These are phyloP conservation scores for Thelonectria rubi DNA, from an alignment of 2,329 filamentous ascomycete species.

Conservation along the genomic window DNA sequence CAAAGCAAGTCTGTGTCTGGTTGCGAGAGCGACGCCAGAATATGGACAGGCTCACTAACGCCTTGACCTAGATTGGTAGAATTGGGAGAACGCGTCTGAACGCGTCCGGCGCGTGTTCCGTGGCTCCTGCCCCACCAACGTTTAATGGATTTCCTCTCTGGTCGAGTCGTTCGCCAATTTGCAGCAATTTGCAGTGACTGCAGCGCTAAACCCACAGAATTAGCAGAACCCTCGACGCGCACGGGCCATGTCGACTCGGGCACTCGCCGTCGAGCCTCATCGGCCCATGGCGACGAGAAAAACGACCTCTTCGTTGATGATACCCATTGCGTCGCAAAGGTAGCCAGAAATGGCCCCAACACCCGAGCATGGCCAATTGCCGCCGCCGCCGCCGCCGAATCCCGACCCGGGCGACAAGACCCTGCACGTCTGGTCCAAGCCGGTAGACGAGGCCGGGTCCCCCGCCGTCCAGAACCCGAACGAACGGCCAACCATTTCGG, in stretches of 20 bases:
- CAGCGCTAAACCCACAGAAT: not conserved
- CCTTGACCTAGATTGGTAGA: slow-evolving; percentile 41
- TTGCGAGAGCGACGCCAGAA: slow-evolving; percentile 30
- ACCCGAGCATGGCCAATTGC: slow-evolving; percentile 39
- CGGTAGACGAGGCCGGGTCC: slow-evolving; percentile 41
- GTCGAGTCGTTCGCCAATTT: not conserved
- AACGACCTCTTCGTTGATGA: slow-evolving; percentile 35
- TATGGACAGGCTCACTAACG: slow-evolving; percentile 34
- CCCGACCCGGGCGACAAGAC: slow-evolving; percentile 43
- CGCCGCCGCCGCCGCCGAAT: slow-evolving; percentile 18
- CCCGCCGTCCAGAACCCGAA: slow-evolving; percentile 33
- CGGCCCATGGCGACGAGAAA: slow-evolving; percentile 35
- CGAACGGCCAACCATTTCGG: slow-evolving; percentile 54
- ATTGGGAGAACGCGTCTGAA: slow-evolving; percentile 45
- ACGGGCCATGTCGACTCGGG: slow-evolving; percentile 35
- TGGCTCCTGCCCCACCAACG: slow-evolving; percentile 31
- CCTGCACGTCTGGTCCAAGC: slow-evolving; percentile 50
- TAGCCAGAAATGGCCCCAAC: slow-evolving; percentile 50
- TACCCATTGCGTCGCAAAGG: slow-evolving; percentile 39
- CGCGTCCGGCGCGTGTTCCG: slow-evolving; percentile 45
- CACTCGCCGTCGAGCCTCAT: slow-evolving; percentile 39
- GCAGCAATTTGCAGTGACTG: slow-evolving; percentile 22
- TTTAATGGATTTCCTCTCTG: slow-evolving; percentile 46
- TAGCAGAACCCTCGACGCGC: slow-evolving; percentile 17
- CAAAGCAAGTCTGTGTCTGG: slow-evolving; percentile 28